These are phyloP conservation scores for Pelagomonas calceolata DNA, from an alignment of 108 stramenopile genomes.

Conservation along the genomic window DNA sequence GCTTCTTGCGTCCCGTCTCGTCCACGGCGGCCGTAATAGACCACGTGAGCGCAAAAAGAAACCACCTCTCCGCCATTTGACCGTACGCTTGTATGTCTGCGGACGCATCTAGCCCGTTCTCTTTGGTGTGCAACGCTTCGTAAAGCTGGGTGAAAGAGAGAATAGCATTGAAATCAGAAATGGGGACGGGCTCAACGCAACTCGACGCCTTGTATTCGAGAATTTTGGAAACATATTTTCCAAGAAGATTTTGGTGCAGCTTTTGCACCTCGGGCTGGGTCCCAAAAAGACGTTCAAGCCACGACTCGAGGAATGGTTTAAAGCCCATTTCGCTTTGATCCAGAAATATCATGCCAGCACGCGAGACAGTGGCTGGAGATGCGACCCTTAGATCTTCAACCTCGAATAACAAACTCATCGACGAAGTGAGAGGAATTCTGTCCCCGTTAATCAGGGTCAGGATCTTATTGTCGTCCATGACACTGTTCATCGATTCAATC, in stretches of 20 bases:
- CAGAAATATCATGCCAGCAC: slow-evolving; percentile 59
- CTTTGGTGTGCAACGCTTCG: slow-evolving; percentile 29
- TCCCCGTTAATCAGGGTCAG: slow-evolving; percentile 63
- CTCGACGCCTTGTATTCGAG: slow-evolving; percentile 34
- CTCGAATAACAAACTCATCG: slow-evolving; percentile 53
- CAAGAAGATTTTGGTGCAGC: slow-evolving; percentile 21
- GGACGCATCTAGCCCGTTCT: slow-evolving; percentile 13
- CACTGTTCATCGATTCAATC: slow-evolving; percentile 61
- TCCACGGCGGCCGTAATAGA: slow-evolving; percentile 46
- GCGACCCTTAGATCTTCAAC: slow-evolving; percentile 54
- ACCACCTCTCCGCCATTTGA: slow-evolving; percentile 48
- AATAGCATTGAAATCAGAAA: slow-evolving; percentile 48
- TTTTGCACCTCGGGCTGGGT: background rate
- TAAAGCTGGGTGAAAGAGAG: slow-evolving; percentile 37
- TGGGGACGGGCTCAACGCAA: slow-evolving; percentile 40
- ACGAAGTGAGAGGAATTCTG: slow-evolving; percentile 45
- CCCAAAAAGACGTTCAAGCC: slow-evolving; percentile 25
- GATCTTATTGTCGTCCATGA: slow-evolving; percentile 67
- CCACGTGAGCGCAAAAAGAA: slow-evolving; percentile 46
- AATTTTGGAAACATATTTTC: slow-evolving; percentile 39
- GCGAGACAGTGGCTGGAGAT: slow-evolving; percentile 53
- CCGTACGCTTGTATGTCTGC: slow-evolving; percentile 1
- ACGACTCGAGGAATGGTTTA: slow-evolving; percentile 30
- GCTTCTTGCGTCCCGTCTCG: slow-evolving; percentile 22
- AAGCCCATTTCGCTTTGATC: slow-evolving; percentile 48